phyloP scores from a whole-genome alignment of 352 stramenopile species.

The Peronospora belbahrii region DNA sequence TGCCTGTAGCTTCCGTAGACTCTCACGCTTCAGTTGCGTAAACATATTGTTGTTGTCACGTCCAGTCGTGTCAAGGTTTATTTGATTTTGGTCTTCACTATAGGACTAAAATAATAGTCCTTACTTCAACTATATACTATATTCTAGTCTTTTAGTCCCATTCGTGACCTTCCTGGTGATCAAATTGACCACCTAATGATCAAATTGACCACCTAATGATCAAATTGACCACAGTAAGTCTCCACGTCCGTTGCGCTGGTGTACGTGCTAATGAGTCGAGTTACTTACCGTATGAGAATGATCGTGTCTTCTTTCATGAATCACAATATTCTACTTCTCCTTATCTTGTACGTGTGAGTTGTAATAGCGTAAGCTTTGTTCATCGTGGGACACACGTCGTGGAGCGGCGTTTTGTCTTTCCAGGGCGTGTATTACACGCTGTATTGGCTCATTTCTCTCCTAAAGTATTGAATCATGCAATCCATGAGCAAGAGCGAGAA shows the following conservation, averaged over 20 bases:
- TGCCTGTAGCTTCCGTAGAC: slow-evolving; percentile 69
- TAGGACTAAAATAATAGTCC: too few relatives aligned
- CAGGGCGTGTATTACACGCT: slow-evolving; percentile 46
- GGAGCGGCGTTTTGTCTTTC: slow-evolving; percentile 56
- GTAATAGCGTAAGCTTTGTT: slow-evolving; percentile 47
- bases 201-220: too few relatives aligned
- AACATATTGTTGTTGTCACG: slow-evolving; percentile 54
- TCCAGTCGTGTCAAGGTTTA: slow-evolving; percentile 2
- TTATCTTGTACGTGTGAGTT: slow-evolving; percentile 34
- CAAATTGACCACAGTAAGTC: slow-evolving; percentile 4
- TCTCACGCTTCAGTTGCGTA: slow-evolving; percentile 81
- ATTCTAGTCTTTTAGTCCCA: background rate
- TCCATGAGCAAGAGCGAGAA: background rate
- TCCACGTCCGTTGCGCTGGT: slow-evolving; percentile 25
- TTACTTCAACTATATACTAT: too few relatives aligned
- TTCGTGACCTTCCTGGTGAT: too few relatives aligned
- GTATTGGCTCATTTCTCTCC: slow-evolving; percentile 39
- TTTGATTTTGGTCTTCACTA: slow-evolving; percentile 2
- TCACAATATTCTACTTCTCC: slow-evolving; percentile 20
- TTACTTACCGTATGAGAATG: background rate
- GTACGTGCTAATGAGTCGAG: slow-evolving; percentile 16
- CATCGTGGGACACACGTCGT: slow-evolving; percentile 45
- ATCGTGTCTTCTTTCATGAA: slow-evolving; percentile 28
- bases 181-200: too few relatives aligned
- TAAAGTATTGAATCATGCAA: slow-evolving; percentile 1